Evolutionary conservation across 140 eudicot genomes (phyloP).

Genomic region (Bidens hawaiensis): DNA sequence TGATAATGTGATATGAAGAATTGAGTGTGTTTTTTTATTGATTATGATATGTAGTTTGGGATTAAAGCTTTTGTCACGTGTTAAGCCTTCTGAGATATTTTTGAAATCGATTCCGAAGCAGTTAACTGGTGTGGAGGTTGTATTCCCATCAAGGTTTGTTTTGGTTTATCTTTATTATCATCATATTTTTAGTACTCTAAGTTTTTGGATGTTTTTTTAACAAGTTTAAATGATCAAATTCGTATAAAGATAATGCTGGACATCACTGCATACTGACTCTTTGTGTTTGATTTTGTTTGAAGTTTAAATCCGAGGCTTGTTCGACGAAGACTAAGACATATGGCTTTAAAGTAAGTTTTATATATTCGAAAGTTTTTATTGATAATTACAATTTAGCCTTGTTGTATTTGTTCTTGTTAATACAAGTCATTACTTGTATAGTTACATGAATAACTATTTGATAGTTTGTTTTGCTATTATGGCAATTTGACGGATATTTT

Average conservation of each 20-base stretch:
- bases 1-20: neutral
- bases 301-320: conserved; percentile 93
- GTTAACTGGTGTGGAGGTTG: conserved; percentile 57
- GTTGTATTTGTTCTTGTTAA: neutral
- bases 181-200: neutral
- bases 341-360: conserved; percentile 72
- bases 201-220: neutral
- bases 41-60: conserved; percentile 56
- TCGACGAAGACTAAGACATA: conserved; percentile 86
- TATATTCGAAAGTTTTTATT: neutral
- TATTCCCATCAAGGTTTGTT: conserved; percentile 80
- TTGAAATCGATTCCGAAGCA: conserved; percentile 91
- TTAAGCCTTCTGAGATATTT: conserved; percentile 96
- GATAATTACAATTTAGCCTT: neutral
- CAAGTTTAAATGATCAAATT: conserved; percentile 5
- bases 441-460: conserved; percentile 3
- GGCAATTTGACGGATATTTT: neutral
- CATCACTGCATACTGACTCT: conserved; percentile 13
- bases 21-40: conserved; percentile 14
- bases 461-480: neutral
- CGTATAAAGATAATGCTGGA: neutral
- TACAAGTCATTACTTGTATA: neutral
- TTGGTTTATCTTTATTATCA: neutral
- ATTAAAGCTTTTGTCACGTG: conserved; percentile 74
- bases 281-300: conserved; percentile 29